Conservation (phyloP, 2,329 filamentous ascomycete species). For the Byssothecium circinans region DNA sequence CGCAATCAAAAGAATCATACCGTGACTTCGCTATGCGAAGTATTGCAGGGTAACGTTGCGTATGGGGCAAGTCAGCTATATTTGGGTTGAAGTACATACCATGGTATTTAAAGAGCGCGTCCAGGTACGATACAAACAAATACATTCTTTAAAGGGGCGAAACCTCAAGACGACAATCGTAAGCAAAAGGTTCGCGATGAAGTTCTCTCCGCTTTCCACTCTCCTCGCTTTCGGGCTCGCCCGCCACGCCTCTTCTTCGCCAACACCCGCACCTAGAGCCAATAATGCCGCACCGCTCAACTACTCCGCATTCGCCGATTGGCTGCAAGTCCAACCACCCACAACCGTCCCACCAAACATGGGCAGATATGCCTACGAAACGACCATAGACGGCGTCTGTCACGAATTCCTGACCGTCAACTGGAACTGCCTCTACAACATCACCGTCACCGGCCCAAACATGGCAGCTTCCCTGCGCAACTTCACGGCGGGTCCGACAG, state of each 20-base stretch:
- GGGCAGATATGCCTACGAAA: background rate
- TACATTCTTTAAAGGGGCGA: too few species aligned
- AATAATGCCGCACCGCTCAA: background rate
- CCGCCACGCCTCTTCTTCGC: background rate
- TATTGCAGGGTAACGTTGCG: too few species aligned
- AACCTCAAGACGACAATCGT: too few species aligned
- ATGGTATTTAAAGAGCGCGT: too few species aligned
- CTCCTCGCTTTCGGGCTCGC: background rate
- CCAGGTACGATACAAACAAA: too few species aligned
- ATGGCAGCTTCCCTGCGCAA: background rate
- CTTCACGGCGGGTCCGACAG: background rate
- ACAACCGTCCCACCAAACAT: background rate
- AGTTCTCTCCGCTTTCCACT: too few species aligned
- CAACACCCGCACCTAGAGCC: background rate
- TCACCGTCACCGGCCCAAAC: background rate
- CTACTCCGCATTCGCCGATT: background rate
- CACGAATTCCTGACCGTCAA: background rate
- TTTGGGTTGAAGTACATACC: too few species aligned
- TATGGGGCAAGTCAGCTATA: too few species aligned
- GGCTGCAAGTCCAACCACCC: background rate
- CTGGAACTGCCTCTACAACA: background rate
- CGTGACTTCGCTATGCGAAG: too few species aligned
- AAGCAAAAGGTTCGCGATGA: too few species aligned
- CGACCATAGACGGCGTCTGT: background rate
- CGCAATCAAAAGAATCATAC: too few species aligned